phyloP scores from a whole-genome alignment of 1,284 basidiomycete genomes.

The Rhodotorula sp. region DNA sequence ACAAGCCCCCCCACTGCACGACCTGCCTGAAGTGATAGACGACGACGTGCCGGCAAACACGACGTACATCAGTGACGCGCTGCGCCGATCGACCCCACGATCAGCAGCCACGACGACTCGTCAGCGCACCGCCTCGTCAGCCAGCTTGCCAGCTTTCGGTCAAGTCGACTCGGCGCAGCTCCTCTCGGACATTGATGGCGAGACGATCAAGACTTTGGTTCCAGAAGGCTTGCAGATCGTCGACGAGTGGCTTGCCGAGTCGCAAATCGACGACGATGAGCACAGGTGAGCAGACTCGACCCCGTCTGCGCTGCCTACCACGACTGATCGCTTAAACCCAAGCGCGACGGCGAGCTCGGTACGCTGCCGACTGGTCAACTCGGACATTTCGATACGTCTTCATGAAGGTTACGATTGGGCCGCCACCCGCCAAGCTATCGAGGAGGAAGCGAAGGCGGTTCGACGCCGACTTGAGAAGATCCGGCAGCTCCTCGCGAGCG shows the following conservation, averaged over 20 bases:
- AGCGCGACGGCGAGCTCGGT: conserved; percentile 7
- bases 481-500: conserved; percentile 85
- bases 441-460: conserved; percentile 84
- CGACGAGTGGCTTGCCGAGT: conserved; percentile 62
- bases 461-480: conserved; percentile 83
- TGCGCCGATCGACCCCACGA: neutral
- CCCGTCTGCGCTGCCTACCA: neutral
- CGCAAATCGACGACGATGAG: neutral
- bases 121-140: neutral
- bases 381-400: conserved; percentile 64
- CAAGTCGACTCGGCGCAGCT: conserved; percentile 49
- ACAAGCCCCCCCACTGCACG: conserved; percentile 60
- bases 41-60: conserved; percentile 87
- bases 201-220: conserved; percentile 76
- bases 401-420: conserved; percentile 95
- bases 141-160: no score
- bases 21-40: conserved; percentile 78
- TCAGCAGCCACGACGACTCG: neutral
- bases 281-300: conserved; percentile 1
- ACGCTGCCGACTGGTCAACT: conserved; percentile 17
- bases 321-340: no score
- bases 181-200: conserved; percentile 68
- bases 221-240: conserved; percentile 58
- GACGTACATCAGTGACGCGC: conserved; percentile 72
- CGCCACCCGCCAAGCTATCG: conserved; percentile 77